Evolutionary conservation across 345 rosid genomes (phyloP), one percentile per base, ranked within the genome.

Genomic region (Pelargonium nanum): DNA sequence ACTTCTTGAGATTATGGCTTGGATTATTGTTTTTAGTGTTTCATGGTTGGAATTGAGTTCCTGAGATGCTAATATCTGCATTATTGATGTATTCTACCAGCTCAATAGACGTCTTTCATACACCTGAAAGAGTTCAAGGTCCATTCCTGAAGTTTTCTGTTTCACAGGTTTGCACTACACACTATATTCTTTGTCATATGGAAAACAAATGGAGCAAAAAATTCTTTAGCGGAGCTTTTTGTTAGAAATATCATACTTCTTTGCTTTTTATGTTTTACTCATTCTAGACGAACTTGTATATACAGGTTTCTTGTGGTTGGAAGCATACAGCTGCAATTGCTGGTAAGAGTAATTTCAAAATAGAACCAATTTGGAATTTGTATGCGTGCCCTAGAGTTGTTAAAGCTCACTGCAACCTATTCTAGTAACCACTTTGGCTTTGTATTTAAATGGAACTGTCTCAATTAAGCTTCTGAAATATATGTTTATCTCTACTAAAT

Each of bases 251-350:
- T n/a, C n/a, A n/a, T n/a, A n/a, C n/a, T n/a, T n/a, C n/a, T n/a
- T n/a, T n/a, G n/a, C n/a, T n/a, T n/a, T n/a, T n/a, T n/a, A 53
- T 28, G 45, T 24, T 24, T 22, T 19, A 19, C 45, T 55, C 32
- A 24, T 60, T 17, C 22, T 17, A 63, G 25, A 50, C n/a, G 51
- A 53, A 21, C 22, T 26, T 62, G 24, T 24, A 25, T 56, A 25
- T 20, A 60, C 86, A 91, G 86, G 95, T 88, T 58, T 86, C 96
- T 57, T 92, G 98, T 77, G 98, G 98, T 44, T 91, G 96, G 98
- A 92, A 89, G 82, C 98, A 92, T 68, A 92, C 95, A 30, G 95
- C 96, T 52, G 96, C 91, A 24, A 83, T 92, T 65, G 83, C 98
- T 55, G 89, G 98, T 85, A 78, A 63, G 83, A 22, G 58, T 53